Evolutionary conservation across 805 yeast species (phyloP).

Genomic region (Myxozyma geophila): DNA sequence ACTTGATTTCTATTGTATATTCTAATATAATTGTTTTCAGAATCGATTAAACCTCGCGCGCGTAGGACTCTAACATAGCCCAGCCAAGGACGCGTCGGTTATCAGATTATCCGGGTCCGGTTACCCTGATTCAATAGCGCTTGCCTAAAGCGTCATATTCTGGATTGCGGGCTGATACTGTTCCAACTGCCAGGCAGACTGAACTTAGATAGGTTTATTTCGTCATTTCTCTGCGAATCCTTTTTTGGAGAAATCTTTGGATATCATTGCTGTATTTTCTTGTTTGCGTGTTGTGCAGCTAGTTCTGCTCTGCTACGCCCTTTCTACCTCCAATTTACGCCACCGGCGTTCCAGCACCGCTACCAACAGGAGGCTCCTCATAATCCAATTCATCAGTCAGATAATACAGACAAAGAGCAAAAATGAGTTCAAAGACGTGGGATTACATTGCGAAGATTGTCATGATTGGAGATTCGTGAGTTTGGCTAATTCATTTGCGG

Average conservation of each 20-base stretch:
- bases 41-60: too few relatives aligned
- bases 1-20: too few relatives aligned
- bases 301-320: too few relatives aligned
- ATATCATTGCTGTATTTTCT: too few relatives aligned
- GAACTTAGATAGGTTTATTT: too few relatives aligned
- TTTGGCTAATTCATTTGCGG: conserved; percentile 1
- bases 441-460: conserved; percentile 46
- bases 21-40: too few relatives aligned
- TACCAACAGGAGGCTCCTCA: not conserved
- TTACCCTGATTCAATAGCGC: conserved; percentile 3
- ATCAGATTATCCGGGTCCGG: conserved; percentile 4
- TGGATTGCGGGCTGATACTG: not conserved
- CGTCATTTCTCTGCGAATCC: too few relatives aligned
- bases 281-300: too few relatives aligned
- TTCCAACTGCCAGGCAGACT: not conserved
- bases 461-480: conserved; percentile 48
- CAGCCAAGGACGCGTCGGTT: not conserved
- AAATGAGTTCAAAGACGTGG: conserved; percentile 40
- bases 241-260: too few relatives aligned
- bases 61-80: too few relatives aligned
- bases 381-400: not conserved
- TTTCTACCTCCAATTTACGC: too few relatives aligned
- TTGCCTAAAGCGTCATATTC: not conserved
- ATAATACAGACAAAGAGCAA: not conserved
- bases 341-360: not conserved